Evolutionary conservation across 805 yeast species (phyloP), one percentile per base, ranked within the genome.

Genomic region (Wickerhamiella alocasiicola): DNA sequence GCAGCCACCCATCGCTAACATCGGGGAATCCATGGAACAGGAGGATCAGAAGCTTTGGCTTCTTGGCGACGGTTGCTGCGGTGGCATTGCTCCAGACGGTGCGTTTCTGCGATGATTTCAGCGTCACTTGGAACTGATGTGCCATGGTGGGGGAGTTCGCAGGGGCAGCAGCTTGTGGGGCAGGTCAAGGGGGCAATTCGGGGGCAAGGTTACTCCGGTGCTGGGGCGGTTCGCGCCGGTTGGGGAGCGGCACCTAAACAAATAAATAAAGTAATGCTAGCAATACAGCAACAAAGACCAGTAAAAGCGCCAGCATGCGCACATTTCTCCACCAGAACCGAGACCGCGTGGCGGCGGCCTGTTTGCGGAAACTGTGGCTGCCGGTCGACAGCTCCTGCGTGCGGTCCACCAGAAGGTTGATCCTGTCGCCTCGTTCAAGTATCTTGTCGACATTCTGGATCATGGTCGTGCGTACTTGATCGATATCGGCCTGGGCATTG

Each of bases 341-440:
- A 28, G 81, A 64, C 49, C 73, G 74, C 26, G 81, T 68, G 39
- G 68, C 65, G 18, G 69, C 72, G 1, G 94, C 78, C 44, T 74
- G 69, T 47, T 78, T 73, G 49, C 82, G 75, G 56, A 83, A 83
- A 20, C 78, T 69, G 60, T 66, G 70, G 6, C 91, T 73, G 26
- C 74, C 72, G 29, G 71, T 67, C 48, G 76, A 81, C 57, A 83
- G 67, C 40, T 75, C 67, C 46, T 80, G 78, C 1, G 95, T 84
- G 56, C 83, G 83, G 56, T 78, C 81, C 23, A 83, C 88, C 47
- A 83, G 65, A 29, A 71, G 59, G 48, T 74, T 71, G 44, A 83
- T 73, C 39, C 81, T 70, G 52, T 83, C 94, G 16, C 93, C 94
- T 39, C 95, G 70, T 49, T 74, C 75, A 49, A 83, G 62, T 19